Base-by-base conservation (phyloP, 805 yeast genomes). In the Wickerhamomyces ciferrii region DNA sequence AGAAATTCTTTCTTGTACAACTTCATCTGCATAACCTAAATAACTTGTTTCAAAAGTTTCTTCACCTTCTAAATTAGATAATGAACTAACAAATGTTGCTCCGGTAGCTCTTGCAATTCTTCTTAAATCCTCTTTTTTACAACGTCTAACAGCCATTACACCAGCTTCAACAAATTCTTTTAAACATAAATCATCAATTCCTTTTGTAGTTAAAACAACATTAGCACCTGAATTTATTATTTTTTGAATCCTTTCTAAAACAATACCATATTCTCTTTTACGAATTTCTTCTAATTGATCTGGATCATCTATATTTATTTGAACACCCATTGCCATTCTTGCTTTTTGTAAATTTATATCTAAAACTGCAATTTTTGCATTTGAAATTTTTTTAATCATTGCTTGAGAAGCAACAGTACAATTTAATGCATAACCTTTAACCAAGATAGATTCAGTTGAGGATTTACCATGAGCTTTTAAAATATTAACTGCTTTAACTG, bases 81-180 rank as follows among this genome's bases (percentile, higher is more conserved):
- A 79, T 54, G 87, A 84, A 45, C 87, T 74, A 43, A 95, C 75
- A 60, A 94, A 72, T 4, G 96, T 87, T 36, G 97, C 99, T 49
- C 99, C 99, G 1, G 98, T 90, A 40, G 99, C 98, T 61, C 96
- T 79, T 7, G 99, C 98, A 56, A 94, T 92, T 72, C 99, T 83
- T 65, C 96, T 81, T 59, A 94, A 76, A 68, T 94, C 99, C 69
- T 94, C 99, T 64, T 89, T 90, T 69, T 89, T 89, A 75, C 97
- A 90, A 58, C 99, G 81, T 72, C 99, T 85, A 42, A 94, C 89
- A 18, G 97, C 84, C 69, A 88, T 90, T 55, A 94, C 87, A 48
- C 83, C 81, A 43, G 92, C 73, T 58, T 94, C 99, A 11, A 96
- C 79, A 62, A 94, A 87, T 58, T 94, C 78, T 68, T 88, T 96